Base-by-base conservation (phyloP, 768 basidiomycete species). In the Albatrellus ellisii region DNA sequence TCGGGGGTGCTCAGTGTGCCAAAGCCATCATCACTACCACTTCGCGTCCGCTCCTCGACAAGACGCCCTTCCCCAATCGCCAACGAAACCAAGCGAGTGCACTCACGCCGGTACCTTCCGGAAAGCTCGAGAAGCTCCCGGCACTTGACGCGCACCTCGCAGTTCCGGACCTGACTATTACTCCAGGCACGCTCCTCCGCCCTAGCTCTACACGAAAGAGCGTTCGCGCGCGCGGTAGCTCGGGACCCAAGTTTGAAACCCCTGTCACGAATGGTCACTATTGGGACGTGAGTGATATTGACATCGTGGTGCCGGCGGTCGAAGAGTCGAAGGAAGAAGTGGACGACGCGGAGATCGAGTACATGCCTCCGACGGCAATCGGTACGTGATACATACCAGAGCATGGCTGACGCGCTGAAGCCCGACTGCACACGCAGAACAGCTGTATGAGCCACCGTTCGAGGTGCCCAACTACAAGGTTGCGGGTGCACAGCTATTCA, bases 61-160 rank as follows among this genome's bases (percentile, higher is more conserved):
- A 81, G 59, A 87, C 83, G 1, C 83, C 83, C 1, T 77, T 78
- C 50, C 73, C 75, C 3, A 86, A 85, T 54, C 76, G 80, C 46
- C 61, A 63, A 40, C 66, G 59, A 18, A 65, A 62, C 3, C 39
- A 44, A 4, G n/a, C 39, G 24, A 25, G 36, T 4, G 46, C 32
- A 7, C 34, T 44, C 48, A 63, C 38, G 44, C 62, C 33, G 46
- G 62, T 44, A 39, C 55, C 55, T n/a, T 44, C 50, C 6, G 51
- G 49, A 18, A 62, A 65, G 52, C 45, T 59, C 26, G 44, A 68
- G 60, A 59, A 64, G 55, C 52, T 64, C 41, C n/a, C 62, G 51
- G 38, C 57, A 48, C 27, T 57, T 49, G 39, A 52, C 49, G 39
- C 48, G 48, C 35, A 50, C 49, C 56, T 55, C 20, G 62, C 49